Percentiles rank a stretch among this genome's conserved stretches.
Evolutionary conservation across 2,329 filamentous ascomycete species (phyloP).

Genomic region (Fusarium sp.): DNA sequence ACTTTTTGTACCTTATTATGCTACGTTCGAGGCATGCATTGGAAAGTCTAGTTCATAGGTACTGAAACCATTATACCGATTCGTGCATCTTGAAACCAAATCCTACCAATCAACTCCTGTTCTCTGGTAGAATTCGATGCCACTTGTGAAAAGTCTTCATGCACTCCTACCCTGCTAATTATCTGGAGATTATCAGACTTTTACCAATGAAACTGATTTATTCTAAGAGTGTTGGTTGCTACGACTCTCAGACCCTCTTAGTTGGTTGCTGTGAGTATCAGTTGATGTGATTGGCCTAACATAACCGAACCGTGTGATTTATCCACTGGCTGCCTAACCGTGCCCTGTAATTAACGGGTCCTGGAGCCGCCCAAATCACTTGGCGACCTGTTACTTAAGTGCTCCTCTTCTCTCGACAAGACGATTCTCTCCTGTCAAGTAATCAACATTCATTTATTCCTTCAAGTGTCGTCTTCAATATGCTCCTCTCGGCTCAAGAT

Average conservation of each 20-base stretch:
- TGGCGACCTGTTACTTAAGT: neutral
- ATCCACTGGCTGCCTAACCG: constrained; percentile 2
- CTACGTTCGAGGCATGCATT: no score
- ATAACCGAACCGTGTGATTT: neutral
- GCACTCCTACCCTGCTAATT: no score
- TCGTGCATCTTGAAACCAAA: no score
- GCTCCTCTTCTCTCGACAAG: neutral
- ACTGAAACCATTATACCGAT: no score
- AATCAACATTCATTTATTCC: no score
- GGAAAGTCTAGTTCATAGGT: no score
- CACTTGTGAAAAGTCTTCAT: no score
- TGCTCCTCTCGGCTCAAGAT: neutral
- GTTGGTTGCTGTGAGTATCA: neutral
- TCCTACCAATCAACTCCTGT: no score
- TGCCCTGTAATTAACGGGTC: constrained; percentile 11
- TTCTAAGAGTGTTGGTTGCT: neutral
- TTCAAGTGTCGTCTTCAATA: neutral
- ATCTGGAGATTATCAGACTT: neutral
- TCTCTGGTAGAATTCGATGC: no score
- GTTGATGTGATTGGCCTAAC: accelerated
- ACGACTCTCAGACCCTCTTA: no score
- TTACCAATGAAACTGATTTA: neutral
- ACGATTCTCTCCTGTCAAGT: neutral
- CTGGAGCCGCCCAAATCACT: neutral
- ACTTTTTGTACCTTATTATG: no score